Conservation (phyloP, 805 yeast genomes). For the Cyberlindnera xylosilytica region DNA sequence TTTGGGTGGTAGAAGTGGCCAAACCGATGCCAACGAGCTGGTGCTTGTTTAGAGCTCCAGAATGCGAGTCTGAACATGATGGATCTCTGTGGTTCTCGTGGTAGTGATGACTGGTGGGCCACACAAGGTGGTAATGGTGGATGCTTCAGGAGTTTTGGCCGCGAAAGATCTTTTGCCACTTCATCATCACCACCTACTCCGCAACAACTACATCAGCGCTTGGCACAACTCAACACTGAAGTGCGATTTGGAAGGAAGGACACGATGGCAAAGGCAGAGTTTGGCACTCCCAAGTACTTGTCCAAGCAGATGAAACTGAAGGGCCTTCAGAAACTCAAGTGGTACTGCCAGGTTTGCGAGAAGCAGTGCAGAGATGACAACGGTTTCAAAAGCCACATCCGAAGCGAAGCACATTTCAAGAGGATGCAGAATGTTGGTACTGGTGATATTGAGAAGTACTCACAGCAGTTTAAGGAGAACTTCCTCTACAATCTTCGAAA, state of each 20-base stretch:
- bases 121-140: too few species aligned
- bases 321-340: slow-evolving; percentile 82
- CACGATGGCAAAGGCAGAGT: slow-evolving; percentile 62
- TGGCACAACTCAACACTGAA: too few species aligned
- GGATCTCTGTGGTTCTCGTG: background rate
- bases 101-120: background rate
- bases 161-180: background rate
- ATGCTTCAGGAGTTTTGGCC: background rate
- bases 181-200: too few species aligned
- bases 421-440: slow-evolving; percentile 48
- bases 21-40: background rate
- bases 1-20: slow-evolving; percentile 12
- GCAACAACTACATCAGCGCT: too few species aligned
- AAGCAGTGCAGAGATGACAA: slow-evolving; percentile 96
- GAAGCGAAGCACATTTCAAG: slow-evolving; percentile 72
- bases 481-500: slow-evolving; percentile 61
- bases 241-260: too few species aligned
- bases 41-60: background rate
- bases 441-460: slow-evolving; percentile 53
- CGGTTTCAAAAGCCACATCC: slow-evolving; percentile 89
- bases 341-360: slow-evolving; percentile 87
- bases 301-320: slow-evolving; percentile 75
- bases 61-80: slow-evolving; percentile 4
- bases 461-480: slow-evolving; percentile 55
- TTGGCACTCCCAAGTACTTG: slow-evolving; percentile 65